phyloP scores from a whole-genome alignment of 75 land plant species.

The Selaginella tamariscina region DNA sequence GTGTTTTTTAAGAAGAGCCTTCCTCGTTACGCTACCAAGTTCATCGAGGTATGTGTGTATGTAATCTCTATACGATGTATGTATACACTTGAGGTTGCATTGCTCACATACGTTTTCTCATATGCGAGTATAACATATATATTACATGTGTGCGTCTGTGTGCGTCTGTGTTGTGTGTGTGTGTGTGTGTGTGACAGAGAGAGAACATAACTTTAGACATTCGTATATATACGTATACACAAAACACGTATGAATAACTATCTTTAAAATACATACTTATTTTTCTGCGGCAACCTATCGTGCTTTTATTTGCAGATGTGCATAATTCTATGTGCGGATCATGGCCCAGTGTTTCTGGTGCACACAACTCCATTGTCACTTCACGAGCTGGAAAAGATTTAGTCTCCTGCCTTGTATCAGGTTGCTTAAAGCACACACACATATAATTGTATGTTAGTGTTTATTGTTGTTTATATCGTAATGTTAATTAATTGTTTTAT shows the following conservation, averaged over 20 bases:
- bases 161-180: no score
- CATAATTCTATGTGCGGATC: slow-evolving; percentile 97
- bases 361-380: slow-evolving; percentile 96
- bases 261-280: no score
- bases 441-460: background rate
- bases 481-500: background rate
- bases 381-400: slow-evolving; percentile 96
- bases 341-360: slow-evolving; percentile 99
- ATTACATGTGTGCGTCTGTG: background rate
- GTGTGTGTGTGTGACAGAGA: background rate
- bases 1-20: slow-evolving; percentile 98
- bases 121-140: background rate
- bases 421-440: slow-evolving; percentile 20
- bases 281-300: no score
- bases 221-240: background rate
- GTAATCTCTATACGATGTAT: no score
- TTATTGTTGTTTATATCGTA: background rate
- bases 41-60: slow-evolving; percentile 62
- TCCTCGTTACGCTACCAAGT: slow-evolving; percentile 84
- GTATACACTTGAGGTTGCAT: background rate
- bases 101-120: slow-evolving; percentile 8
- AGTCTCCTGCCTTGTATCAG: slow-evolving; percentile 94
- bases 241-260: background rate
- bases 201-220: slow-evolving; percentile 3
- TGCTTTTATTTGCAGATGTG: slow-evolving; percentile 53